Conservation (phyloP, 306 rosid species). For the Citrullus mucosospermus region DNA sequence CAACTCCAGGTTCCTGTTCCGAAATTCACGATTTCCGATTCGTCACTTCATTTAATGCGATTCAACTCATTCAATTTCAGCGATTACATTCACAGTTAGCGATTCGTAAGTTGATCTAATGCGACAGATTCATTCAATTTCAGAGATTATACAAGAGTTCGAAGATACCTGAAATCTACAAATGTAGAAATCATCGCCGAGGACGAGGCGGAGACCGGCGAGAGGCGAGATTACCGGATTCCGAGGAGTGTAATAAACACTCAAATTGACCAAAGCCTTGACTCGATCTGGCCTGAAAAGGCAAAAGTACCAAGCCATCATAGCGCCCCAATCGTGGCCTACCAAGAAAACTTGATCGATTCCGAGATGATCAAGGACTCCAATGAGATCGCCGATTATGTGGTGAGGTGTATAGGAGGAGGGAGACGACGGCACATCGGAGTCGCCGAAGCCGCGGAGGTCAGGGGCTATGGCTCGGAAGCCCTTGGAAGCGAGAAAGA, state of each 20-base stretch:
- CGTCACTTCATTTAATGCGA: background rate
- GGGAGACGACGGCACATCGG: background rate
- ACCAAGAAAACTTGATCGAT: background rate
- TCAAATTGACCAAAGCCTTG: background rate
- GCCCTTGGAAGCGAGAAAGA: background rate
- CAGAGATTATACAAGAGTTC: background rate
- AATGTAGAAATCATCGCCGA: background rate
- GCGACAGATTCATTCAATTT: background rate
- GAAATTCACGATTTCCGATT: background rate
- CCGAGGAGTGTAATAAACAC: background rate
- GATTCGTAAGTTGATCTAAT: background rate
- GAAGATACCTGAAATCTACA: background rate
- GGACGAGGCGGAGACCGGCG: background rate
- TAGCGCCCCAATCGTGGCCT: conserved; percentile 1
- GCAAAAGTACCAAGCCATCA: conserved; percentile 3
- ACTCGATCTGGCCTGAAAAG: background rate
- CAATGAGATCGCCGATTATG: background rate
- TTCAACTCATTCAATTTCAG: background rate
- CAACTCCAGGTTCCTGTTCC: background rate
- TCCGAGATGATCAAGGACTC: background rate
- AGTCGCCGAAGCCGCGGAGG: background rate
- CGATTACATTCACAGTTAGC: background rate
- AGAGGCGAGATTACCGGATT: background rate
- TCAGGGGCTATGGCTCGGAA: background rate
- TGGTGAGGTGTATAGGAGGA: background rate